phyloP scores from a whole-genome alignment of 345 rosid species.

The Pelargonium nanum region DNA sequence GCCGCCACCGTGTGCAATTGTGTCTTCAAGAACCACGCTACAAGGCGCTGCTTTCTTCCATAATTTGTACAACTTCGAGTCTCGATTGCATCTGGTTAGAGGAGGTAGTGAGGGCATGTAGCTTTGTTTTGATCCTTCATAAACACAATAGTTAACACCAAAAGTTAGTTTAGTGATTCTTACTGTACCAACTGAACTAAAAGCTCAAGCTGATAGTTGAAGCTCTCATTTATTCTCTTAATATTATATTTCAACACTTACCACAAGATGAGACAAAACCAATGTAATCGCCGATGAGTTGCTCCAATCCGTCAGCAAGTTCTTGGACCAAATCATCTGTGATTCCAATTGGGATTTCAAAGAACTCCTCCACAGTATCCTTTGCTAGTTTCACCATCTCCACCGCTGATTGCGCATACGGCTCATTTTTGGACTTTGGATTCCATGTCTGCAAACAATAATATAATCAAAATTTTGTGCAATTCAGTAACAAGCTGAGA shows the following conservation, averaged over 20 bases:
- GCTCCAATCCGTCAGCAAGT: constrained; percentile 61
- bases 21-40: constrained; percentile 20
- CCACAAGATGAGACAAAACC: constrained; percentile 78
- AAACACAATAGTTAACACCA: background rate
- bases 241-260: constrained; percentile 23
- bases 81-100: constrained; percentile 71
- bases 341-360: constrained; percentile 68
- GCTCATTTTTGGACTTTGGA: constrained; percentile 87
- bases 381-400: constrained; percentile 54
- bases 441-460: constrained; percentile 64
- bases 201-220: too few species aligned
- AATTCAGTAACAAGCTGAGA: background rate
- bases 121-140: constrained; percentile 66
- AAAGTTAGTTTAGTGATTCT: background rate
- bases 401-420: constrained; percentile 65
- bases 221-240: too few species aligned
- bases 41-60: constrained; percentile 81
- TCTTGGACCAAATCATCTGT: constrained; percentile 63
- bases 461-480: background rate
- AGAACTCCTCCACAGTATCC: constrained; percentile 67
- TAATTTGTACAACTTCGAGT: constrained; percentile 48
- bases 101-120: constrained; percentile 80
- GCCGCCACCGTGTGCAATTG: constrained; percentile 12
- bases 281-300: constrained; percentile 55
- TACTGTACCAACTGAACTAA: background rate